These are phyloP conservation scores for Phialemoniopsis sp. DNA, from an alignment of 2,329 filamentous ascomycete species.

Conservation along the genomic window DNA sequence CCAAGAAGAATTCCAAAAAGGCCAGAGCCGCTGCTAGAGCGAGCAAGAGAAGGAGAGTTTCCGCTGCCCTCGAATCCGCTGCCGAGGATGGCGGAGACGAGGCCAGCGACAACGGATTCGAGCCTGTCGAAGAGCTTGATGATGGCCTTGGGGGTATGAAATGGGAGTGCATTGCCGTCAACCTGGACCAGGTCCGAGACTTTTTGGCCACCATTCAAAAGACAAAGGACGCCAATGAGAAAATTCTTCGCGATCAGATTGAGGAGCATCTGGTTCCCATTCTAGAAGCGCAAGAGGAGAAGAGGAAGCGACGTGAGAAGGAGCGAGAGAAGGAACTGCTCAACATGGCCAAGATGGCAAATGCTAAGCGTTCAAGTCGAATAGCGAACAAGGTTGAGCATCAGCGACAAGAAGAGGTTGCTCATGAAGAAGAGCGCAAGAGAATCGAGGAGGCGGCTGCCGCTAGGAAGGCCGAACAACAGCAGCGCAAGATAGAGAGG, in stretches of 20 bases:
- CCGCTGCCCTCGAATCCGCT: constrained; percentile 31
- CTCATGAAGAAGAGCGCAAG: constrained; percentile 66
- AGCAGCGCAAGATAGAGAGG: constrained; percentile 54
- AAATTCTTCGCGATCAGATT: constrained; percentile 67
- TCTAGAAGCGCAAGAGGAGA: constrained; percentile 73
- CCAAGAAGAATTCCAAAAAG: constrained; percentile 61
- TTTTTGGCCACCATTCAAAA: constrained; percentile 71
- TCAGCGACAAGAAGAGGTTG: constrained; percentile 69
- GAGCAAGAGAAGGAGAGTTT: constrained; percentile 67
- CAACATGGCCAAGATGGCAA: constrained; percentile 82
- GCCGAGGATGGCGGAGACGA: constrained; percentile 32
- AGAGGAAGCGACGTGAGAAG: constrained; percentile 64
- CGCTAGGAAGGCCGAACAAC: constrained; percentile 63
- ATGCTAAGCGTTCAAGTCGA: constrained; percentile 88
- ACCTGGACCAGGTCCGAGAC: constrained; percentile 68
- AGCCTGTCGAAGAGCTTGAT: constrained; percentile 26
- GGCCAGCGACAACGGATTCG: constrained; percentile 10
- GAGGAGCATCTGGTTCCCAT: constrained; percentile 78
- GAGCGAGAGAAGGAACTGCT: constrained; percentile 74
- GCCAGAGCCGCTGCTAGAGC: constrained; percentile 59
- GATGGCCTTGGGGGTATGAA: constrained; percentile 70
- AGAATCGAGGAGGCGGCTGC: constrained; percentile 59
- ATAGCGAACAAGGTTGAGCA: constrained; percentile 79
- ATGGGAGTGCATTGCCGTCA: constrained; percentile 90
- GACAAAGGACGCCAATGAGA: constrained; percentile 81